These are phyloP conservation scores for Aureobasidium sp. DNA, from an alignment of 2,329 filamentous ascomycete genomes.

Conservation along the genomic window DNA sequence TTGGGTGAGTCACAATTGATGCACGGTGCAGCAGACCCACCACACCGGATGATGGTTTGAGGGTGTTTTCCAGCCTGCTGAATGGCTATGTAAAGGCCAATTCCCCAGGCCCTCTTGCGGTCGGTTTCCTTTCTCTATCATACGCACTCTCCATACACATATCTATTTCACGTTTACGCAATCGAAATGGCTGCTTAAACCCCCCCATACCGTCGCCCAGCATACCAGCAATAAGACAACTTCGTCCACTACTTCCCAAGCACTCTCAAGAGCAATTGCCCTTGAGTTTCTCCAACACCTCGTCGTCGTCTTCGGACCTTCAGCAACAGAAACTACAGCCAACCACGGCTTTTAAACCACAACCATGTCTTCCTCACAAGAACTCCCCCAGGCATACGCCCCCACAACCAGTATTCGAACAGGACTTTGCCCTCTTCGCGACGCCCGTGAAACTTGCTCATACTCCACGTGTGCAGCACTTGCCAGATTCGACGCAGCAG, in stretches of 20 bases:
- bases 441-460: constrained; percentile 31
- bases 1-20: constrained; percentile 4
- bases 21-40: not conserved
- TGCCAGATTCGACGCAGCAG: constrained; percentile 42
- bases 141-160: not conserved
- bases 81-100: not conserved
- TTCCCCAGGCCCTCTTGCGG: not conserved
- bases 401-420: constrained; percentile 33
- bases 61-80: not conserved
- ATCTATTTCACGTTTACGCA: constrained; percentile 1
- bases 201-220: constrained; percentile 10
- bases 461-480: constrained; percentile 42
- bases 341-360: constrained; percentile 67
- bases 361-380: constrained; percentile 67
- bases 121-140: not conserved
- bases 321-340: constrained; percentile 46
- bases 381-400: constrained; percentile 43
- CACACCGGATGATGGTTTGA: not conserved
- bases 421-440: constrained; percentile 74
- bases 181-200: constrained; percentile 15
- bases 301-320: constrained; percentile 24
- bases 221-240: constrained; percentile 9
- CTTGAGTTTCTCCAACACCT: constrained; percentile 52
- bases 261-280: constrained; percentile 23
- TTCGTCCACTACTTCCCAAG: constrained; percentile 15